Percentiles rank a stretch among this genome's conserved stretches.
These are phyloP conservation scores for Ascoidea asiatica DNA, from an alignment of 805 yeast species.

Conservation along the genomic window DNA sequence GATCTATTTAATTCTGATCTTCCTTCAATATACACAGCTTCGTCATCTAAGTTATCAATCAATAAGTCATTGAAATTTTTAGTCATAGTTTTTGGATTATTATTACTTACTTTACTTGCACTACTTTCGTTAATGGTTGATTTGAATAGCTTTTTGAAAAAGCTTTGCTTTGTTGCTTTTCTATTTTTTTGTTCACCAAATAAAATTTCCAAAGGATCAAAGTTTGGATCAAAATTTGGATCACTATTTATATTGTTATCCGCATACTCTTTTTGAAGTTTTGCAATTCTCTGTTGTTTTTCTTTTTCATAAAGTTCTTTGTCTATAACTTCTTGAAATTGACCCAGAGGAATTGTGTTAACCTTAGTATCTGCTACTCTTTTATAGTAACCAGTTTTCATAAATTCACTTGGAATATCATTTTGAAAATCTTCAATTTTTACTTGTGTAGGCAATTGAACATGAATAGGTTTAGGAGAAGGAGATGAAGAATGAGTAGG, in stretches of 20 bases:
- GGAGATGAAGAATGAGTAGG: neutral
- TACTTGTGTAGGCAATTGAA: neutral
- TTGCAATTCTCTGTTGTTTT: neutral
- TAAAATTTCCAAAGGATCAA: too few species aligned
- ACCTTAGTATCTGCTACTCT: neutral
- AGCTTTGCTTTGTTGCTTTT: neutral
- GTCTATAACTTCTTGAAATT: neutral
- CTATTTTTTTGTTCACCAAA: neutral
- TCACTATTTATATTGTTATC: neutral
- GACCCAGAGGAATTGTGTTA: too few species aligned
- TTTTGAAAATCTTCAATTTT: too few species aligned
- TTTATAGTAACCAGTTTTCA: neutral
- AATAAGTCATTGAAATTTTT: slow-evolving; percentile 13
- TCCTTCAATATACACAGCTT: slow-evolving; percentile 36
- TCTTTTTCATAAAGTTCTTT: neutral
- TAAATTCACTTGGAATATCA: too few species aligned
- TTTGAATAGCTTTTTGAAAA: neutral
- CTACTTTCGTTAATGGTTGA: too few species aligned
- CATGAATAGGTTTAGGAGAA: too few species aligned
- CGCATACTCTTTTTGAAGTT: neutral
- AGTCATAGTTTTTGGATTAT: slow-evolving; percentile 14
- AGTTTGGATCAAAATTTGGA: too few species aligned
- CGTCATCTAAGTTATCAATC: slow-evolving; percentile 27
- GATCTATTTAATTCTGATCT: slow-evolving; percentile 58
- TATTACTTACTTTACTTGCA: too few species aligned